Percentiles rank a stretch among this genome's conserved stretches.
These are phyloP conservation scores for Chaetomium sp. DNA, from an alignment of 2,329 filamentous ascomycete genomes.

Conservation along the genomic window DNA sequence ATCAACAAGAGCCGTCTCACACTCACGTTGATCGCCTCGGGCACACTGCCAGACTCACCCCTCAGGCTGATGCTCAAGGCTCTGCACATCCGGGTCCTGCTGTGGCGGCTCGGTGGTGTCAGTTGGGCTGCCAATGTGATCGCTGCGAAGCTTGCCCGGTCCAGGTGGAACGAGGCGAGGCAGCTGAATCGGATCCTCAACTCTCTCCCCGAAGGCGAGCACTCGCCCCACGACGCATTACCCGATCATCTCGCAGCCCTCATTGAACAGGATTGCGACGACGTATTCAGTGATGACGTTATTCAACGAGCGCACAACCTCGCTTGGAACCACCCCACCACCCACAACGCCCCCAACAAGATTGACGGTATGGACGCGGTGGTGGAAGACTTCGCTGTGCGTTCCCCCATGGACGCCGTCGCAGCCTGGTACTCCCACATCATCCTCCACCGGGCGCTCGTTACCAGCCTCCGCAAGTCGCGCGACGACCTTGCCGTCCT, in stretches of 20 bases:
- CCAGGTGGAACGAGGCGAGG: constrained; percentile 76
- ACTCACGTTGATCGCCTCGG: constrained; percentile 79
- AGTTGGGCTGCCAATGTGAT: constrained; percentile 53
- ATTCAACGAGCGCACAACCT: constrained; percentile 84
- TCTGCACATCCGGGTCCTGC: constrained; percentile 79
- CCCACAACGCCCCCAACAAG: constrained; percentile 53
- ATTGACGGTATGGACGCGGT: constrained; percentile 75
- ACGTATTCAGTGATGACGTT: constrained; percentile 70
- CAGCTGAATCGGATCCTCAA: constrained; percentile 48
- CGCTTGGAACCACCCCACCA: constrained; percentile 76
- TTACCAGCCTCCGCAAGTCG: constrained; percentile 48
- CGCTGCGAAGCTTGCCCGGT: constrained; percentile 65
- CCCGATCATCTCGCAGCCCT: constrained; percentile 71
- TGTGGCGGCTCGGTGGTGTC: constrained; percentile 68
- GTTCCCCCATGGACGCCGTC: constrained; percentile 81
- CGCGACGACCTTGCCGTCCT: constrained; percentile 41
- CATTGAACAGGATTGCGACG: constrained; percentile 72
- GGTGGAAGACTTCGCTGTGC: constrained; percentile 76
- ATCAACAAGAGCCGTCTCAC: constrained; percentile 82
- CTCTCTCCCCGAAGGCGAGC: constrained; percentile 37
- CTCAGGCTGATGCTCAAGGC: constrained; percentile 84
- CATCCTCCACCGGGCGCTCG: constrained; percentile 62
- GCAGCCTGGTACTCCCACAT: constrained; percentile 86
- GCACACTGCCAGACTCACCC: constrained; percentile 78
- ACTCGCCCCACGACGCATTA: constrained; percentile 52